phyloP scores from a whole-genome alignment of 2,329 filamentous ascomycete species.

The Raffaelea arxii region DNA sequence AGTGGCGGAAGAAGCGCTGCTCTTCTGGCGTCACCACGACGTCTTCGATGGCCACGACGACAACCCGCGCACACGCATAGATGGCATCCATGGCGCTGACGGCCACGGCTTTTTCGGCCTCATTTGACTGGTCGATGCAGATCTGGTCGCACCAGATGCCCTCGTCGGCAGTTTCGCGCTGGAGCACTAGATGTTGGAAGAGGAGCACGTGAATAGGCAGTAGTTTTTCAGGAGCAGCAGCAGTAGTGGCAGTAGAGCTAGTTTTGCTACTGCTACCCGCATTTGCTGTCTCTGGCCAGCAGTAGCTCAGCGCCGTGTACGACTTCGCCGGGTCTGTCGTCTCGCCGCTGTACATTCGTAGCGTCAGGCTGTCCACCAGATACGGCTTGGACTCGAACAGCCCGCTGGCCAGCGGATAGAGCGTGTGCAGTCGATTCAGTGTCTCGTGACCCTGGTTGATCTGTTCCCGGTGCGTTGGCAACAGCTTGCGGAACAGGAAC shows the following conservation, averaged over 20 bases:
- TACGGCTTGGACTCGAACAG: neutral
- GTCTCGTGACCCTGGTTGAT: neutral
- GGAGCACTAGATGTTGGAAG: neutral
- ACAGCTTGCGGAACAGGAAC: neutral
- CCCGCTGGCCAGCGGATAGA: neutral
- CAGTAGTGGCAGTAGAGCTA: too few species aligned
- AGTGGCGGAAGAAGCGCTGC: neutral
- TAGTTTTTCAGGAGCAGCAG: neutral
- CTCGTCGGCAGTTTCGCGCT: neutral
- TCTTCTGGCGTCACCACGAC: neutral
- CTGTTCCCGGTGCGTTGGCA: neutral
- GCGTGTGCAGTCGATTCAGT: neutral
- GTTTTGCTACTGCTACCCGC: too few species aligned
- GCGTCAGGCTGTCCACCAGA: neutral
- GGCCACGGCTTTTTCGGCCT: neutral
- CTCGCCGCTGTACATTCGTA: neutral
- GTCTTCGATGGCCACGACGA: neutral
- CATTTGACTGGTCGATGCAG: neutral
- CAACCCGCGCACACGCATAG: neutral
- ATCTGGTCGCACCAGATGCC: neutral
- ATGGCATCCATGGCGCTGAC: neutral
- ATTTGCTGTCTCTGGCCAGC: neutral
- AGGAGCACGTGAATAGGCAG: neutral
- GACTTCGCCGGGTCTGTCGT: neutral
- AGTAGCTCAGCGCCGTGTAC: neutral